Evolutionary conservation across 805 yeast genomes (phyloP).

Genomic region (Spencermartinsiella europaea): DNA sequence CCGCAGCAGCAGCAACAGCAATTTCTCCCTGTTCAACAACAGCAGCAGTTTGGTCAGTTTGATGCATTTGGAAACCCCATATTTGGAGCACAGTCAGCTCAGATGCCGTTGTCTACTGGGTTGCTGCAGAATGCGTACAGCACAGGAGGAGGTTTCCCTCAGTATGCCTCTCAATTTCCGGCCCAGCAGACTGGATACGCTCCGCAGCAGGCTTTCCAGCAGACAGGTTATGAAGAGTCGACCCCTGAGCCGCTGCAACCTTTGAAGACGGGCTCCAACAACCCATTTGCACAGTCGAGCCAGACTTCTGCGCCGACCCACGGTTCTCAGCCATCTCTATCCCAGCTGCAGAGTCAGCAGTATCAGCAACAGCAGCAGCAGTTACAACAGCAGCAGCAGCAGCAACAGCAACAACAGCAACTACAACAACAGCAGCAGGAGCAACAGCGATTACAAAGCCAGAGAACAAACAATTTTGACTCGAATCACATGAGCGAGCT

Average conservation of each 20-base stretch:
- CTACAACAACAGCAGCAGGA: conserved; percentile 20
- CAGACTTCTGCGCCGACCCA: conserved; percentile 12
- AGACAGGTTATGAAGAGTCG: conserved; percentile 34
- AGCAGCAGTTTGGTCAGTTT: conserved; percentile 35
- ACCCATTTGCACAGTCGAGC: conserved; percentile 59
- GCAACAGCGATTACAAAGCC: conserved; percentile 17
- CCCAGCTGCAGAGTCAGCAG: conserved; percentile 22
- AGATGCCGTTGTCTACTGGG: conserved; percentile 51
- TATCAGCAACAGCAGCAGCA: conserved; percentile 24
- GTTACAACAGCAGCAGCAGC: conserved; percentile 29
- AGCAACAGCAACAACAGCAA: conserved; percentile 23
- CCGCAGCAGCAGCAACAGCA: conserved; percentile 39
- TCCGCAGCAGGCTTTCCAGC: conserved; percentile 24
- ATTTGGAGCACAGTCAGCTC: conserved; percentile 28
- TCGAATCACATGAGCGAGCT: conserved; percentile 56
- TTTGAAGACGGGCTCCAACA: conserved; percentile 65
- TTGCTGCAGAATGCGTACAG: conserved; percentile 43
- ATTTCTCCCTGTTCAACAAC: conserved; percentile 17
- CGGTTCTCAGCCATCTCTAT: conserved; percentile 20
- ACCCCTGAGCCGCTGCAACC: conserved; percentile 45
- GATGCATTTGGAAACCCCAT: conserved; percentile 68
- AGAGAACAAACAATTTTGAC: conserved; percentile 45
- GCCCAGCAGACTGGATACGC: conserved; percentile 16
- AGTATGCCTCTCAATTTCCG: conserved; percentile 13
- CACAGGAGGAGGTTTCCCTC: conserved; percentile 20